phyloP scores from a whole-genome alignment of 1,284 basidiomycete species.

The Neolentinus lepideus region DNA sequence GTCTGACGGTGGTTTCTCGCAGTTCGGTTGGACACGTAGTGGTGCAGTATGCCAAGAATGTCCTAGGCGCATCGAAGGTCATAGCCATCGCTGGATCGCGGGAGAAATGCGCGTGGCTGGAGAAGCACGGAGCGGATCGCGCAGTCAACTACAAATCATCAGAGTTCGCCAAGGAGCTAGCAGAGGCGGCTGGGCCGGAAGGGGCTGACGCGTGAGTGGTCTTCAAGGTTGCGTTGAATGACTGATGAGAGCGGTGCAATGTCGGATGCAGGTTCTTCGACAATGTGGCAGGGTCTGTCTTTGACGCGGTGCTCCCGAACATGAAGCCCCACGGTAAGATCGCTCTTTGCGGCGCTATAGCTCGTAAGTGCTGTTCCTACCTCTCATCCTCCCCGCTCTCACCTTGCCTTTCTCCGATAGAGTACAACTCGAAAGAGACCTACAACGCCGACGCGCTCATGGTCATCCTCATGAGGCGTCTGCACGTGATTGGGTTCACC shows the following conservation, averaged over 20 bases:
- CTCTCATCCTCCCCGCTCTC: neutral
- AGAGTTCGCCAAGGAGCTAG: slow-evolving; percentile 10
- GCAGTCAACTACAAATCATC: slow-evolving; percentile 38
- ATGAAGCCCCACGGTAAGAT: slow-evolving; percentile 31
- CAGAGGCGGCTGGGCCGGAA: slow-evolving; percentile 8
- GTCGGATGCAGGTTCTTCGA: slow-evolving; percentile 18
- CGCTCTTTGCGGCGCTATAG: slow-evolving; percentile 33
- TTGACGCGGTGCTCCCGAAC: slow-evolving; percentile 24
- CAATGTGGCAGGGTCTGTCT: slow-evolving; percentile 31
- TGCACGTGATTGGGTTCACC: slow-evolving; percentile 31
- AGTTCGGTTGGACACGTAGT: slow-evolving; percentile 21
- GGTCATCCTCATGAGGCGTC: slow-evolving; percentile 28
- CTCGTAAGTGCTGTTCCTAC: slow-evolving; percentile 13
- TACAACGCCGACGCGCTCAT: slow-evolving; percentile 15
- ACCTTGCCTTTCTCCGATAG: neutral
- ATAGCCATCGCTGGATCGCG: slow-evolving; percentile 38
- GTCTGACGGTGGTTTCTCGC: neutral
- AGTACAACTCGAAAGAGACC: neutral
- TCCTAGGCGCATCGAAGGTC: slow-evolving; percentile 32
- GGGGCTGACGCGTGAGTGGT: slow-evolving; percentile 10
- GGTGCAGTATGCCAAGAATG: slow-evolving; percentile 26
- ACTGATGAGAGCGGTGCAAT: neutral
- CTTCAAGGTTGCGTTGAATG: neutral
- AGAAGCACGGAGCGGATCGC: slow-evolving; percentile 33
- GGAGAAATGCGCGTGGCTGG: slow-evolving; percentile 37